Conservation (phyloP, 2,329 filamentous ascomycete genomes). For the Herpotrichia juniperi region DNA sequence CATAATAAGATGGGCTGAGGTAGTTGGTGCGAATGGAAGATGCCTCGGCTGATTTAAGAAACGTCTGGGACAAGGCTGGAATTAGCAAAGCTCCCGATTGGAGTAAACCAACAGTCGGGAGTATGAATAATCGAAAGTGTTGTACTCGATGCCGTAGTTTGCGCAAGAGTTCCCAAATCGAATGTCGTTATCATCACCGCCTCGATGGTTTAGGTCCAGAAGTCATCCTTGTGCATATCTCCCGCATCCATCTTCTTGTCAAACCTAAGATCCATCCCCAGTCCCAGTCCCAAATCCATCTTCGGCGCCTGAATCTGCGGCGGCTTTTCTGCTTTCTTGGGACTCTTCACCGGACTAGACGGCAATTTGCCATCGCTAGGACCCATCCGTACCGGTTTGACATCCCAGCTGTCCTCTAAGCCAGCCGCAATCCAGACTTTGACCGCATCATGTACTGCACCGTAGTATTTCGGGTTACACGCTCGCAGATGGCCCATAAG, state of each 20-base stretch:
- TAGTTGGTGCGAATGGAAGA: too few species aligned
- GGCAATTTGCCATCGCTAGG: constrained; percentile 46
- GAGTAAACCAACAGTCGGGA: neutral
- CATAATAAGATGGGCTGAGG: too few species aligned
- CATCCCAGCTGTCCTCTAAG: constrained; percentile 85
- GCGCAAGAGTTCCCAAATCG: neutral
- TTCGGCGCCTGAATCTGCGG: constrained; percentile 47
- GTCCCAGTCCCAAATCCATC: constrained; percentile 38
- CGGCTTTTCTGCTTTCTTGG: constrained; percentile 43
- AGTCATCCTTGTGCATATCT: constrained; percentile 25
- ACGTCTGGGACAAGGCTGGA: neutral
- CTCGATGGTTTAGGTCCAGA: constrained; percentile 37
- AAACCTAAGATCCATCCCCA: constrained; percentile 33
- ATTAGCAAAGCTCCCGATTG: neutral
- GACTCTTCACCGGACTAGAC: constrained; percentile 44
- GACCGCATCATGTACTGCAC: constrained; percentile 85
- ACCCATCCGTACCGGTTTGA: constrained; percentile 78
- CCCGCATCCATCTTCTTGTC: constrained; percentile 35
- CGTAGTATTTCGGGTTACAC: constrained; percentile 98
- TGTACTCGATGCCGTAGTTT: neutral
- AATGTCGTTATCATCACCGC: neutral
- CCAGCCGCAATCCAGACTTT: constrained; percentile 91
- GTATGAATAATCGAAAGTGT: neutral
- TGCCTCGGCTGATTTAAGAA: too few species aligned
- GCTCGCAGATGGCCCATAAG: constrained; percentile 82